Evolutionary conservation across 2,329 filamentous ascomycete genomes (phyloP).

Genomic region (Exophiala aquamarina): DNA sequence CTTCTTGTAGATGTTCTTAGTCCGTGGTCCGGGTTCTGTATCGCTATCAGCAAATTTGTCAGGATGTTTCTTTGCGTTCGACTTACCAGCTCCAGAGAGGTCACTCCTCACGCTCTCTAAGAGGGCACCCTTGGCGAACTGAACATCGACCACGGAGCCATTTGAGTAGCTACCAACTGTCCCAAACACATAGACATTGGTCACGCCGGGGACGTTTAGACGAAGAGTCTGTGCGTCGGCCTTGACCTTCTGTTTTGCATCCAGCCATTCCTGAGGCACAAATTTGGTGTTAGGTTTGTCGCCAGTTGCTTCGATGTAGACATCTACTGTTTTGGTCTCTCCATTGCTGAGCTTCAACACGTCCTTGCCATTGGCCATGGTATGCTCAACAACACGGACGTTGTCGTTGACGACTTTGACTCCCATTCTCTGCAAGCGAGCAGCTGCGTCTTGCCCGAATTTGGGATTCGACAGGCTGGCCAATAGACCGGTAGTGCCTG

Average conservation of each 20-base stretch:
- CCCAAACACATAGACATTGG: conserved; percentile 27
- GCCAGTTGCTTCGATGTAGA: conserved; percentile 55
- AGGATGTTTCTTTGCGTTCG: too few species aligned
- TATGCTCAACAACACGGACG: conserved; percentile 34
- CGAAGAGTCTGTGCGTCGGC: conserved; percentile 40
- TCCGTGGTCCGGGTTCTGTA: conserved; percentile 27
- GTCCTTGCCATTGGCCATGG: conserved; percentile 37
- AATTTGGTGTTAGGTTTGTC: conserved; percentile 54
- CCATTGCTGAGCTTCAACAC: conserved; percentile 48
- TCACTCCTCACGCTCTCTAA: conserved; percentile 27
- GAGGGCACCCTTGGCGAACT: conserved; percentile 23
- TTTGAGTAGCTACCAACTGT: conserved; percentile 29
- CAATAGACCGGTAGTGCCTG: conserved; percentile 41
- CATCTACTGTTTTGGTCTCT: conserved; percentile 46
- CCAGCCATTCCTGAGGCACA: conserved; percentile 49
- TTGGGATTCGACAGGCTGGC: conserved; percentile 40
- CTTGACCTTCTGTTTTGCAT: conserved; percentile 48
- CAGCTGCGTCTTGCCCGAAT: conserved; percentile 43
- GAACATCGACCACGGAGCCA: conserved; percentile 26
- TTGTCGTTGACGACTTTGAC: conserved; percentile 46
- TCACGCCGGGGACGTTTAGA: conserved; percentile 26
- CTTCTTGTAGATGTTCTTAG: conserved; percentile 35
- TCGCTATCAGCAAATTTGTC: conserved; percentile 9
- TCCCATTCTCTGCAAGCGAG: conserved; percentile 47
- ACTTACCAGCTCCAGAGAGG: conserved; percentile 26